Base-by-base conservation (phyloP, 2,329 filamentous ascomycete species). In the Atkinsonella hypoxylon region DNA sequence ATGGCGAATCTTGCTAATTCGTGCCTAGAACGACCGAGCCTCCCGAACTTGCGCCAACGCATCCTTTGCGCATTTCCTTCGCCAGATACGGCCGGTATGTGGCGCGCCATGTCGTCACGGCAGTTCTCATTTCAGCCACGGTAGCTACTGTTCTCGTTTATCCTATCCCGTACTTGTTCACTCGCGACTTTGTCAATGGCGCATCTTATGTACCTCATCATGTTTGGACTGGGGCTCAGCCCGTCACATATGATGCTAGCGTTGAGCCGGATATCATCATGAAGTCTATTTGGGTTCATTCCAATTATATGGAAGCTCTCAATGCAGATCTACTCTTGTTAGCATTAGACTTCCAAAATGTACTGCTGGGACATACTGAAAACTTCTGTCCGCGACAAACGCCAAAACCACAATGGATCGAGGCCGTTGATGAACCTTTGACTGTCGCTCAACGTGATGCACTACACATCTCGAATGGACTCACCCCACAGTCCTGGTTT, bases 261-360 rank as follows among this genome's bases (percentile, higher is more conserved):
- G 70, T 72, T 43, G 68, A 72, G 49, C 76, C 83, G 4, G 85
- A 91, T 63, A 81, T 91, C n/a, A 80, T 86, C 51, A 85, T 91
- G 79, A 83, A 85, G 57, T 87, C 87, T 51, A 77, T 88, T 51
- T 91, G 87, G 87, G 76, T 91, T 15, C 85, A 90, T 61, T 85
- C 85, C 55, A 83, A 78, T 63, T 89, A 89, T 61, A 90, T 90
- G 82, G 75, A 82, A 59, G 87, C 85, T 11, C 72, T 91, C 36
- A 73, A 86, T 47, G 73, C 74, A 48, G 71, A 81, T 7, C 75
- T 90, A 11, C 70, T 91, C 43, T 70, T 78, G 32, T 76, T 78
- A 42, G 85, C 85, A 9, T 70, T 91, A 45, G 73, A 81, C 55
- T 73, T 91, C 47, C 87, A 91, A 62, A 74, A 88, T 60, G 73